Evolutionary conservation across 2,329 filamentous ascomycete genomes (phyloP), one percentile per base, ranked within the genome.

Genomic region (Xylariaceae sp.): DNA sequence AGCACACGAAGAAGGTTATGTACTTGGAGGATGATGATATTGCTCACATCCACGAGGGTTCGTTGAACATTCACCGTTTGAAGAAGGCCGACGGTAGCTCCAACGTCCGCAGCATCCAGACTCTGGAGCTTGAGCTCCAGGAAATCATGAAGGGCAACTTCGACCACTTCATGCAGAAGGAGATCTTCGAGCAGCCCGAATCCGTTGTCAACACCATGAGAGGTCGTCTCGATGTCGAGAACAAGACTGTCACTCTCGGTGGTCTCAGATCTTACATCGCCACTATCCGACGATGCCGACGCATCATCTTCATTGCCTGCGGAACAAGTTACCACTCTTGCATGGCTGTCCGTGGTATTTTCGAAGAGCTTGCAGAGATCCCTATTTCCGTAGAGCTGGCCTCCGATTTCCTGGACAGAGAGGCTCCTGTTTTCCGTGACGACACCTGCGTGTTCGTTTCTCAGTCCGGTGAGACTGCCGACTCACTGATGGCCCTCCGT

Each of bases 81-180:
- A 92, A 90, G 78, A 97, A 97, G 86, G 89, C 92, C 69, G 93
- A 97, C 74, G 93, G 93, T 68, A 92, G 89, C 73, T 96, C 91
- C 78, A 97, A 97, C 74, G 92, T 97, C 69, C 92, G 94, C 75
- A 91, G 90, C 70, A 99, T 99, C 75, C 94, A 99, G 84, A 99
- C 94, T 58, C 86, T 99, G 58, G 94, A 99, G 82, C 89, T 99
- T 54, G 92, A 99, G 82, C 88, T 99, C 66, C 94, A 99, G 82
- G 92, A 99, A 82, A 99, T 99, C 78, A 99, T 99, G 94, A 99
- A 99, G 88, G 94, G 94, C 77, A 95, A 94, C 75, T 99, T 97
- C 78, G 94, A 99, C 77, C 94, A 99, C 81, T 99, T 97, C 83
- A 99, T 99, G 94, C 94, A 99, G 77, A 99, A 99, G 86, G 94